Conservation (phyloP, 106 monocot species). For the Triglochin maritima region DNA sequence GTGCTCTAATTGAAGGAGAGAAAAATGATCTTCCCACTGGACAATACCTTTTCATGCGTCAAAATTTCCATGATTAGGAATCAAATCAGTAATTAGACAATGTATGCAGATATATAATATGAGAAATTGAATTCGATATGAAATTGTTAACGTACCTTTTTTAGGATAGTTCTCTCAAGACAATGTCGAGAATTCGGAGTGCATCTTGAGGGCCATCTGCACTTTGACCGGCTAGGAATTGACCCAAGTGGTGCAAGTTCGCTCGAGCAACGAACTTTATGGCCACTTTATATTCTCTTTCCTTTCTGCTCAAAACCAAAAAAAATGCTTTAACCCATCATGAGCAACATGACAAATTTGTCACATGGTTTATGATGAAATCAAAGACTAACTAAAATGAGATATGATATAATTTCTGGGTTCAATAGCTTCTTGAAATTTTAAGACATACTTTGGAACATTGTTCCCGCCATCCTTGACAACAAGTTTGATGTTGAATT, state of each 20-base stretch:
- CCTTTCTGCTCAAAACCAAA: constrained; percentile 1
- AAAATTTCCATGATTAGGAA: background rate
- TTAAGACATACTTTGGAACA: background rate
- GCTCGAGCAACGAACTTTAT: constrained; percentile 14
- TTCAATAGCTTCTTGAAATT: background rate
- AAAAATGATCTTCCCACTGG: constrained; percentile 43
- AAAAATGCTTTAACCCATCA: background rate
- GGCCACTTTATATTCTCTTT: constrained; percentile 18
- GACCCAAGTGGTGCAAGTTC: constrained; percentile 14
- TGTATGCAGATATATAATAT: background rate
- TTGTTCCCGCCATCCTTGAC: constrained; percentile 31
- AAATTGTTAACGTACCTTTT: constrained; percentile 2
- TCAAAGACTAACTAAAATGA: too few species aligned
- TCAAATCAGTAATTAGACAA: background rate
- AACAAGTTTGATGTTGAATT: constrained; percentile 51
- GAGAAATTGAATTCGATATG: background rate
- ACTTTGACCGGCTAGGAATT: constrained; percentile 10
- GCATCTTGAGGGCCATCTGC: constrained; percentile 24
- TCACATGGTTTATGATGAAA: too few species aligned
- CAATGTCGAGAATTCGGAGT: constrained; percentile 26
- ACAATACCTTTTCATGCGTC: constrained; percentile 16
- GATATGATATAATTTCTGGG: too few species aligned
- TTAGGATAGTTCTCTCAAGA: constrained; percentile 18
- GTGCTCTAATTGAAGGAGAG: constrained; percentile 19
- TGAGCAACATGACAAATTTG: too few species aligned